Conservation (phyloP, 2,329 filamentous ascomycete species). For the Chalaropsis thielavioides region DNA sequence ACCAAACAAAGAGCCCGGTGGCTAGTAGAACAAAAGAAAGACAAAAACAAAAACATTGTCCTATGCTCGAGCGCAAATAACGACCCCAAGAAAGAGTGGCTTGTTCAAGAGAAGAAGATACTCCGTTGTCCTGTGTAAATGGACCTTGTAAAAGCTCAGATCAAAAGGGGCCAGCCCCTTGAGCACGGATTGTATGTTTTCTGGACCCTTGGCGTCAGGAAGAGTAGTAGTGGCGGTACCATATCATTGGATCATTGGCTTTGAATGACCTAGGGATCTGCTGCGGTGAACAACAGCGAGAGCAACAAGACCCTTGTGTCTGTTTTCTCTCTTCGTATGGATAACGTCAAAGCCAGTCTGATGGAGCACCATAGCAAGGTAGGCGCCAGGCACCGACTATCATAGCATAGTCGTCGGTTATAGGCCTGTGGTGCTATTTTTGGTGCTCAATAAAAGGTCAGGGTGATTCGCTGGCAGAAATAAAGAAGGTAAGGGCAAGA, state of each 20-base stretch:
- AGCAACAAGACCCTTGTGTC: neutral
- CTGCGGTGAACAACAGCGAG: neutral
- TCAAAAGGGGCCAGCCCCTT: conserved; percentile 9
- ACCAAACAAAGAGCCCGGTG: neutral
- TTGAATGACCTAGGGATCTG: neutral
- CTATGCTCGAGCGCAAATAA: neutral
- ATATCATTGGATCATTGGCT: neutral
- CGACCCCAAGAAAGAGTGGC: neutral
- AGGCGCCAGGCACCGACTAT: neutral
- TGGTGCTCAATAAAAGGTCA: neutral
- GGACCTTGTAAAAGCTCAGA: neutral
- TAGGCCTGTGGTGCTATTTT: neutral
- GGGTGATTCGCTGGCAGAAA: neutral
- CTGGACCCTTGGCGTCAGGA: neutral
- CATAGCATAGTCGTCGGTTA: neutral
- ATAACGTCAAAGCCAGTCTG: neutral
- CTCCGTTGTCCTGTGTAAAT: neutral
- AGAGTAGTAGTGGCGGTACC: neutral
- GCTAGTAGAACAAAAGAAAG: neutral
- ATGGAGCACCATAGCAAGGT: neutral
- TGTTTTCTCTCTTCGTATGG: neutral
- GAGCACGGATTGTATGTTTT: neutral
- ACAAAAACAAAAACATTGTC: neutral
- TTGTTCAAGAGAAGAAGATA: neutral
- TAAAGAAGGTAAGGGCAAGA: neutral